A percentile compares a stretch with the other conserved stretches of the same genome.
These are phyloP conservation scores for Ustilago xerochloae DNA, from an alignment of 1,284 basidiomycete genomes.

Conservation along the genomic window DNA sequence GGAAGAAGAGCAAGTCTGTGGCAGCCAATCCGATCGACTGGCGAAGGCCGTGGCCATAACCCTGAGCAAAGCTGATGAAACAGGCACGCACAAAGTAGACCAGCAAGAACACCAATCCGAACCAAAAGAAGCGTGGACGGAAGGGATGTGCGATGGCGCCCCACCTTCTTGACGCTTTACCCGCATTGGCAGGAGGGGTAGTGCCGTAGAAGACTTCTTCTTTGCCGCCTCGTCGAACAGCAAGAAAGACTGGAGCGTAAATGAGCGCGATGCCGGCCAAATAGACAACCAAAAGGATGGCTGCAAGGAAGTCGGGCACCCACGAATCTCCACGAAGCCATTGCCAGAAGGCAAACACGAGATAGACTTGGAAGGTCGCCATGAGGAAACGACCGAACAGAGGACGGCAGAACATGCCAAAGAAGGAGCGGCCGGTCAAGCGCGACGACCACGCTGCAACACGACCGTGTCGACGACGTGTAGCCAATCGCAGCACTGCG, in stretches of 20 bases:
- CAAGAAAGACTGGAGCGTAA: conserved; percentile 49
- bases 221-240: conserved; percentile 27
- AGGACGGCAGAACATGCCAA: conserved; percentile 43
- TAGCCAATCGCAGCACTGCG: conserved; percentile 27
- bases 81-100: conserved; percentile 58
- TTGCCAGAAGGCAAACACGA: conserved; percentile 65
- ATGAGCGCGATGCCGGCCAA: conserved; percentile 39
- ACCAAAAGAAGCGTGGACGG: conserved; percentile 60
- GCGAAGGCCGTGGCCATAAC: conserved; percentile 44
- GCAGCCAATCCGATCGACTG: conserved; percentile 64
- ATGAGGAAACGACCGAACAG: conserved; percentile 36
- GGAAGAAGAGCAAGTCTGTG: conserved; percentile 61
- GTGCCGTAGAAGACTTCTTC: conserved; percentile 53
- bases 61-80: conserved; percentile 62
- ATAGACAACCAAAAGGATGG: conserved; percentile 48
- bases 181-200: conserved; percentile 44
- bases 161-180: conserved; percentile 29
- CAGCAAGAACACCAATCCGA: conserved; percentile 51
- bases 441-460: conserved; percentile 26
- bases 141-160: conserved; percentile 60
- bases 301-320: conserved; percentile 61
- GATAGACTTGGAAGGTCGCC: conserved; percentile 39
- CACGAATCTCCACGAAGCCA: conserved; percentile 60
- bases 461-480: conserved; percentile 15
- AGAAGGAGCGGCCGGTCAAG: conserved; percentile 22